Base-by-base conservation (phyloP, 345 rosid genomes). In the Gossypium stocksii region DNA sequence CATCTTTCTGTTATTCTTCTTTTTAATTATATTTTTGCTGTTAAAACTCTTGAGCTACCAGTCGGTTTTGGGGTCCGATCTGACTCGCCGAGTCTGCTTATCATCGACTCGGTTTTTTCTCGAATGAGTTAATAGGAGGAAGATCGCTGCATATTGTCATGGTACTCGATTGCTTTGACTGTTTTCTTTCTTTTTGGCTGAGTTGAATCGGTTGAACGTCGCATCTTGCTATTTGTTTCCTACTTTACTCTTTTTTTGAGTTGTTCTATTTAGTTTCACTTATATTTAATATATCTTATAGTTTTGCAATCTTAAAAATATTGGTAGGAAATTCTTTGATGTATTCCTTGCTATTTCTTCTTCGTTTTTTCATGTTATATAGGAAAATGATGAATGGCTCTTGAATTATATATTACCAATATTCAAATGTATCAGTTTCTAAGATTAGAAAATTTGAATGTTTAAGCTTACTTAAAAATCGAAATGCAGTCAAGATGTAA, bases 101-200 rank as follows among this genome's bases (percentile, higher is more conserved):
- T 43, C 52, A 7, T 57, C 66, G 64, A 71, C 66, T 71, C 29
- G 45, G 44, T 70, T 22, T 25, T n/a, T 19, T 59, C 20, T 58
- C 45, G 76, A 68, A 73, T 73, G 76, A 25, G 69, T 46, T 73
- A 48, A 60, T 61, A 73, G 4, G 34, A 51, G 68, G 66, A 41
- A 61, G 69, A 73, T 60, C 76, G 58, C 58, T 46, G 68, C 58
- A 63, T 73, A 29, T 46, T 46, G 45, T 61, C 76, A 73, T 73
- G 76, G 76, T 73, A 73, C 56, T 23, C 23, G 54, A 59, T 61
- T 60, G 46, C 44, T 73, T 73, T 11, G 29, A 43, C 6, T 54
- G 23, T 25, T 73, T 48, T 22, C 3, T 25, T 9, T 45, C 46
- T 43, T 71, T 20, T 57, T 11, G 29, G 62, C 17, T 17, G 62